Percentiles rank a stretch among this genome's conserved stretches.
phyloP scores from a whole-genome alignment of 129 eudicot species.

The Calendula officinalis region DNA sequence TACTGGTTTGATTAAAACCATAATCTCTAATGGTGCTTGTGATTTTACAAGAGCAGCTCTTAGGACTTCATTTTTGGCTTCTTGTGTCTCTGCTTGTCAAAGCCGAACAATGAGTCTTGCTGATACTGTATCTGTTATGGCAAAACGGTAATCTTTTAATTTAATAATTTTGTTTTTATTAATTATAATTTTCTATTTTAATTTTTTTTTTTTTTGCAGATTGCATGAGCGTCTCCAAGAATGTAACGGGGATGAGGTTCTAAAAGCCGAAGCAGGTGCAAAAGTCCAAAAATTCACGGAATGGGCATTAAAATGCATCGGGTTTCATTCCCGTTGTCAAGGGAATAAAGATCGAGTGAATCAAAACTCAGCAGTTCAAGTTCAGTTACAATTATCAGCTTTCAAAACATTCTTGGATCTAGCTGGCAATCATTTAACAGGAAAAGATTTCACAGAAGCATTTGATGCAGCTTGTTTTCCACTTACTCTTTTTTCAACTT shows the following conservation, averaged over 20 bases:
- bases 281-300: constrained; percentile 96
- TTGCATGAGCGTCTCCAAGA: constrained; percentile 91
- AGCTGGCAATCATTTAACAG: constrained; percentile 80
- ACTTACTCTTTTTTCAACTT: constrained; percentile 90
- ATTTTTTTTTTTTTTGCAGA: constrained; percentile 33
- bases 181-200: background rate
- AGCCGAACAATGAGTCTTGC: constrained; percentile 84
- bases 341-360: constrained; percentile 67
- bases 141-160: constrained; percentile 50
- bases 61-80: constrained; percentile 84
- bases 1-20: constrained; percentile 68
- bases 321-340: constrained; percentile 88
- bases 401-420: constrained; percentile 87
- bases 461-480: constrained; percentile 99
- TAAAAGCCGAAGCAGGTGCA: constrained; percentile 96
- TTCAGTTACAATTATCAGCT: constrained; percentile 82
- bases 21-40: constrained; percentile 70
- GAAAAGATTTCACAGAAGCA: constrained; percentile 96
- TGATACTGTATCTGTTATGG: constrained; percentile 82
- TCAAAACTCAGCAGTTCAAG: constrained; percentile 72
- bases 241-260: constrained; percentile 92
- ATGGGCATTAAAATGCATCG: constrained; percentile 98
- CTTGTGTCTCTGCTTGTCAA: constrained; percentile 92
- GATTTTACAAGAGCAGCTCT: constrained; percentile 95
- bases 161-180: background rate